Conservation (phyloP, 192 early-diverging fungal genomes). For the Linnemannia schmuckeri region DNA sequence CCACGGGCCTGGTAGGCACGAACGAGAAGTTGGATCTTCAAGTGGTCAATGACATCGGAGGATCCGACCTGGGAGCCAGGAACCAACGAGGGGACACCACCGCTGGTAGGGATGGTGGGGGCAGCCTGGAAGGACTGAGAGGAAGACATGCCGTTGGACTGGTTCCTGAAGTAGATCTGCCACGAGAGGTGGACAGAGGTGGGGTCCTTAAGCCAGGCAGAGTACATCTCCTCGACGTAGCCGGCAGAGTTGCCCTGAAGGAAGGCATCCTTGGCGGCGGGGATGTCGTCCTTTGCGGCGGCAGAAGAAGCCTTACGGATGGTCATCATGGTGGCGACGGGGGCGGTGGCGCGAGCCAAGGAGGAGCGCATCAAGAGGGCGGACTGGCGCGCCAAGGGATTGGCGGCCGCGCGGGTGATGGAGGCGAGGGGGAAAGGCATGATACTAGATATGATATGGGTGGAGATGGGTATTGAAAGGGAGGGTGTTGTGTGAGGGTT, state of each 20-base stretch:
- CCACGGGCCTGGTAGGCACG: conserved; percentile 97
- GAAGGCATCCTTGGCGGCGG: conserved; percentile 83
- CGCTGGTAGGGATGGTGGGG: conserved; percentile 81
- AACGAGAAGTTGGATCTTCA: conserved; percentile 97
- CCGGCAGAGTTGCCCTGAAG: conserved; percentile 85
- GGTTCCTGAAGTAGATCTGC: conserved; percentile 96
- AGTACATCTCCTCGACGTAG: conserved; percentile 98
- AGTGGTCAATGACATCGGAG: conserved; percentile 90
- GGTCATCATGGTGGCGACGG: conserved; percentile 34
- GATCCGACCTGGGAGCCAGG: conserved; percentile 61
- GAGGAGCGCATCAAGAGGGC: conserved; percentile 37
- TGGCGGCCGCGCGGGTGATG: conserved; percentile 29
- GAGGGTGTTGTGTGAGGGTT: not conserved
- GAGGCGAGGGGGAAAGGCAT: conserved; percentile 50
- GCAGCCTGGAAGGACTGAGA: conserved; percentile 85
- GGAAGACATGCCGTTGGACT: conserved; percentile 72
- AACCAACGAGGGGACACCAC: conserved; percentile 68
- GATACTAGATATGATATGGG: not conserved
- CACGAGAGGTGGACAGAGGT: conserved; percentile 94
- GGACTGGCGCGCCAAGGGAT: conserved; percentile 25
- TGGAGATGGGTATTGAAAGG: not conserved
- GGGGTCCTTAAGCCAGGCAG: conserved; percentile 92
- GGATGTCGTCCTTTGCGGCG: conserved; percentile 47
- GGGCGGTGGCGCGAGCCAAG: conserved; percentile 29
- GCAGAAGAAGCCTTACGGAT: conserved; percentile 40